Evolutionary conservation across 2,329 filamentous ascomycete species (phyloP).

Genomic region (Venturiaceae sp.): DNA sequence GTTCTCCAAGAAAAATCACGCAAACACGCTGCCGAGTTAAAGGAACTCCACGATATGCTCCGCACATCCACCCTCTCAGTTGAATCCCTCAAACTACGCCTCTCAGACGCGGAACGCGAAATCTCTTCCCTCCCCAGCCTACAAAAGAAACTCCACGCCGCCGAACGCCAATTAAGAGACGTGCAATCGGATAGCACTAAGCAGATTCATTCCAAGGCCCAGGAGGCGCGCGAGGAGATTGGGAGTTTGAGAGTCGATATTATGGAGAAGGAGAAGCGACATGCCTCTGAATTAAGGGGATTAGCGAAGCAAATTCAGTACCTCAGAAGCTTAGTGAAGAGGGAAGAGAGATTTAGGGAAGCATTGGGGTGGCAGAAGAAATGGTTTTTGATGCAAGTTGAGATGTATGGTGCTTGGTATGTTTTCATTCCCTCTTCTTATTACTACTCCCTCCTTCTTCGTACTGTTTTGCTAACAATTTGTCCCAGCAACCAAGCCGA

Average conservation of each 20-base stretch:
- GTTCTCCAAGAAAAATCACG: background rate
- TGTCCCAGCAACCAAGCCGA: conserved; percentile 76
- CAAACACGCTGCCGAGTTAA: background rate
- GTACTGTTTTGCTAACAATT: conserved; percentile 14
- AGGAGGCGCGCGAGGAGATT: conserved; percentile 19
- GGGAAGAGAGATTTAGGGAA: conserved; percentile 70
- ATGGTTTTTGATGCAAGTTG: conserved; percentile 68
- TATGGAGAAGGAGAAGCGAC: conserved; percentile 56
- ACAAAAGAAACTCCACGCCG: conserved; percentile 12
- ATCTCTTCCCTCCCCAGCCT: conserved; percentile 10
- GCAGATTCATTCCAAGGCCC: conserved; percentile 18
- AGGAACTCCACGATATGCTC: conserved; percentile 8
- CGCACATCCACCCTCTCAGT: conserved; percentile 43
- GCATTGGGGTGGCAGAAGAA: conserved; percentile 82
- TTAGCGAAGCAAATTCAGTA: conserved; percentile 85
- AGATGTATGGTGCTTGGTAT: conserved; percentile 84
- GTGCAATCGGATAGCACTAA: conserved; percentile 10
- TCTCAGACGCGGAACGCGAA: background rate
- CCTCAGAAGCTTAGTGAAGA: conserved; percentile 69
- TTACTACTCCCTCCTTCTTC: background rate
- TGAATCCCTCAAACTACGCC: conserved; percentile 19
- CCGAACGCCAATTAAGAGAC: conserved; percentile 14
- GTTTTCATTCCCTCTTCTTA: conserved; percentile 28
- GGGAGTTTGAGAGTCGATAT: conserved; percentile 33
- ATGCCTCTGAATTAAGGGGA: conserved; percentile 69